Conservation (phyloP, 495 filamentous ascomycete genomes). For the Tuber borchii region DNA sequence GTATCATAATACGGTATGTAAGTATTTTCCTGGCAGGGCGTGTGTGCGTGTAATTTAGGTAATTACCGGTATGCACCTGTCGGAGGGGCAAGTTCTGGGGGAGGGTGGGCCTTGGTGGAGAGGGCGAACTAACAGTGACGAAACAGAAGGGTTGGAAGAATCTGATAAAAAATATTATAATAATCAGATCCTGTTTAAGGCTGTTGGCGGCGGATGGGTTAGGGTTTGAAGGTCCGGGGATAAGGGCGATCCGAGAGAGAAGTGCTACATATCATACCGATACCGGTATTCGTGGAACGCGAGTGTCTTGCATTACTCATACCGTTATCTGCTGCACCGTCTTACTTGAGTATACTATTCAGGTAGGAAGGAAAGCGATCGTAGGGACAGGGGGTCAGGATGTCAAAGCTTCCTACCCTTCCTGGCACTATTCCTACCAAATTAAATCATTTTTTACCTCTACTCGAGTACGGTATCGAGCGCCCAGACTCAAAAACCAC, state of each 20-base stretch:
- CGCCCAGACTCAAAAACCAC: no score
- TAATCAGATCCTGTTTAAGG: not conserved
- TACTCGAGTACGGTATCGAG: no score
- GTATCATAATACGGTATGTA: constrained; percentile 1
- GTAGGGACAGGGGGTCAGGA: no score
- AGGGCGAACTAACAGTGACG: not conserved
- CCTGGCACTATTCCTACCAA: no score
- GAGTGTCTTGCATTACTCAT: not conserved
- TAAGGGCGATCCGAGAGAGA: not conserved
- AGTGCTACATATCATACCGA: not conserved
- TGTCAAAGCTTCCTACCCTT: no score
- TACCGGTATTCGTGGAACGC: not conserved
- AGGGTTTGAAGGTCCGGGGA: not conserved
- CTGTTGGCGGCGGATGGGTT: not conserved
- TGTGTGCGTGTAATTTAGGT: not conserved
- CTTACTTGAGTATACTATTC: no score
- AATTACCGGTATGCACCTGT: not conserved
- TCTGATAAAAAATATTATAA: not conserved
- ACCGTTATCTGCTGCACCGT: not conserved
- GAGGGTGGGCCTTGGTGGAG: not conserved
- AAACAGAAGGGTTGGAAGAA: not conserved
- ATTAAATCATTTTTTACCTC: no score
- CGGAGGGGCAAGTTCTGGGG: not conserved
- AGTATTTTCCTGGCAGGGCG: not conserved
- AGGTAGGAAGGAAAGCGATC: no score